These are phyloP conservation scores for Aspergillus nanangensis DNA, from an alignment of 495 filamentous ascomycete species.

Conservation along the genomic window DNA sequence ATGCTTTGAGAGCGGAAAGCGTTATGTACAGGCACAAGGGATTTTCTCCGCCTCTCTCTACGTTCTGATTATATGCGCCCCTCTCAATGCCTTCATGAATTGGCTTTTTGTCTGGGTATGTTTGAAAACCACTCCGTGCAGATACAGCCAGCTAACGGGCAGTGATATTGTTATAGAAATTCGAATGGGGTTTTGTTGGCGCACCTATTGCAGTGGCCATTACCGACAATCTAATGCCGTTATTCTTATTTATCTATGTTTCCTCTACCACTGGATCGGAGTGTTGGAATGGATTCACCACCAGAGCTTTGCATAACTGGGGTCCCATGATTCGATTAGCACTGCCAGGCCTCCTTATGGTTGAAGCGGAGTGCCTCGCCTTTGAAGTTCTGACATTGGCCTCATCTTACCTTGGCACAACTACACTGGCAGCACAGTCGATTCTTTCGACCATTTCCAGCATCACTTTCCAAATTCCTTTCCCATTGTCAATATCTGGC, in stretches of 20 bases:
- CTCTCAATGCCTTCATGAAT: slow-evolving; percentile 68
- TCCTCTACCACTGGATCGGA: slow-evolving; percentile 49
- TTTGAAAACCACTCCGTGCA: no score
- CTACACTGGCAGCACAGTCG: slow-evolving; percentile 65
- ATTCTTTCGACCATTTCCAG: slow-evolving; percentile 56
- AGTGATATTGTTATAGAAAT: no score
- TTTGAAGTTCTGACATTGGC: slow-evolving; percentile 77
- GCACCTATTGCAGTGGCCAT: slow-evolving; percentile 81
- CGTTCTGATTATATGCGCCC: slow-evolving; percentile 63
- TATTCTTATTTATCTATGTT: slow-evolving; percentile 69
- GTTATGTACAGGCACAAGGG: slow-evolving; percentile 72
- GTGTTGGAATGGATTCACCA: slow-evolving; percentile 81
- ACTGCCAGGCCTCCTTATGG: slow-evolving; percentile 83
- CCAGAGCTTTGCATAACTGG: slow-evolving; percentile 73
- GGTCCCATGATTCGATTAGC: slow-evolving; percentile 81
- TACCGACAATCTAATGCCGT: slow-evolving; percentile 75
- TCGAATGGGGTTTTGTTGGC: slow-evolving; percentile 76
- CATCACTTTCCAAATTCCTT: slow-evolving; percentile 64
- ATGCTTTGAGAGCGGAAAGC: slow-evolving; percentile 66
- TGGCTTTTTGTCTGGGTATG: slow-evolving; percentile 71
- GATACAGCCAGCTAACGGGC: no score
- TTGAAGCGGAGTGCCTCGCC: slow-evolving; percentile 84
- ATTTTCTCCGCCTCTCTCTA: slow-evolving; percentile 64
- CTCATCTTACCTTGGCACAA: slow-evolving; percentile 65
- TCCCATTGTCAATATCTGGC: slow-evolving; percentile 59